Base-by-base conservation (phyloP, 352 stramenopile genomes). In the Phytophthora megakarya region DNA sequence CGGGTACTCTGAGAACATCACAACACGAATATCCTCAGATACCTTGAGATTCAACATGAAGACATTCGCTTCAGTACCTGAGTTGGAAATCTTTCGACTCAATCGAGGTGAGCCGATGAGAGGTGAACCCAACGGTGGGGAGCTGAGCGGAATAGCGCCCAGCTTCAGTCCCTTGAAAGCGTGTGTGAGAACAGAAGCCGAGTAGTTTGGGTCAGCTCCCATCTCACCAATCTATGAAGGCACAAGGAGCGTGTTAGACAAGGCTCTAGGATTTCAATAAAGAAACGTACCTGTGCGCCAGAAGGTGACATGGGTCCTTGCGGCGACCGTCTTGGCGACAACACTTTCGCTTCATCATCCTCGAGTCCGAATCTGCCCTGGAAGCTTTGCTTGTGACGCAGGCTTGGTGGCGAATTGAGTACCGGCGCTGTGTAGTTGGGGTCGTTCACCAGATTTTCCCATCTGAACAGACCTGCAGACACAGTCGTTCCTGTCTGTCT, bases 381-480 rank as follows among this genome's bases (percentile, higher is more conserved):
- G 5, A 76, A 59, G 18, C 48, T 71, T 11, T 72, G 73, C 28
- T 77, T 76, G 22, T 72, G 54, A 7, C 62, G 65, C 18, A 76
- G 39, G 21, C 68, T 58, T 12, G 74, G 73, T n/a, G 78, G 82
- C 6, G 77, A 82, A 46, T 75, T 78, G 9, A 90, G 66, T 30
- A 89, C 61, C 6, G 80, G 80, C 11, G 83, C 75, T 12, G 70
- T 76, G 50, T 89, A 86, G 12, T 73, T 85, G 3, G 74, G 73
- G 43, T 92, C 83, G 45, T 87, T 85, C 19, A 80, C 69, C 12
- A 88, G 39, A 55, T 65, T 81, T 32, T 89, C 83, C 86, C 86
- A 95, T 52, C 76, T 70, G 23, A 91, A 82, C 22, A 81, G 81
- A 73, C 66, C 69, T 57, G 47, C 67, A 21, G 53, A 18, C 22